Percentiles rank a stretch among this genome's conserved stretches.
Conservation (phyloP, 192 early-diverging fungal genomes). For the Coemansia sp. region DNA sequence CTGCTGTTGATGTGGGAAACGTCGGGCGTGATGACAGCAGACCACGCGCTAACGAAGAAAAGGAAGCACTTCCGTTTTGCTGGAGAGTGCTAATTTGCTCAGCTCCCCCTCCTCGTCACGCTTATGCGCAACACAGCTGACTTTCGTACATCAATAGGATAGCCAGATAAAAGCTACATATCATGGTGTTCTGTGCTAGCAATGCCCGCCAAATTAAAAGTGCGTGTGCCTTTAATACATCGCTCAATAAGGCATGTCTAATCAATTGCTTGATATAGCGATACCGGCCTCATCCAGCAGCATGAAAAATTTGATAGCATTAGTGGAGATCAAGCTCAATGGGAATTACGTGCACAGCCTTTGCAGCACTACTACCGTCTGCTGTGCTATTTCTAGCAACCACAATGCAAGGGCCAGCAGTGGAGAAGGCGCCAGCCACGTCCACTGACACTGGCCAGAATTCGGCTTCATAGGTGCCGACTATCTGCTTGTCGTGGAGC, state of each 20-base stretch:
- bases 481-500: conserved; percentile 15
- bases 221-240: background rate
- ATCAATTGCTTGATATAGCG: background rate
- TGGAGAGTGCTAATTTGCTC: conserved; percentile 8
- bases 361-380: background rate
- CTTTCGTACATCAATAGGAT: background rate
- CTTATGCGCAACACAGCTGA: background rate
- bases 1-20: conserved; percentile 5
- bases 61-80: background rate
- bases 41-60: conserved; percentile 6
- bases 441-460: conserved; percentile 37
- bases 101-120: background rate
- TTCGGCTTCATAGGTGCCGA: conserved; percentile 22
- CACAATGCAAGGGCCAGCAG: conserved; percentile 14
- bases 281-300: background rate
- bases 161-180: background rate
- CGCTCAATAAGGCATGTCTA: background rate
- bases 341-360: conserved; percentile 9
- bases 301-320: background rate
- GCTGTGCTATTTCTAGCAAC: conserved; percentile 19
- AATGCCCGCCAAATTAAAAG: background rate
- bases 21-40: background rate
- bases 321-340: conserved; percentile 2
- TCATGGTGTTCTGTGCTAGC: background rate
- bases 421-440: conserved; percentile 4